phyloP scores from a whole-genome alignment of 2,329 filamentous ascomycete genomes.

The Lasiodiplodia sp. region DNA sequence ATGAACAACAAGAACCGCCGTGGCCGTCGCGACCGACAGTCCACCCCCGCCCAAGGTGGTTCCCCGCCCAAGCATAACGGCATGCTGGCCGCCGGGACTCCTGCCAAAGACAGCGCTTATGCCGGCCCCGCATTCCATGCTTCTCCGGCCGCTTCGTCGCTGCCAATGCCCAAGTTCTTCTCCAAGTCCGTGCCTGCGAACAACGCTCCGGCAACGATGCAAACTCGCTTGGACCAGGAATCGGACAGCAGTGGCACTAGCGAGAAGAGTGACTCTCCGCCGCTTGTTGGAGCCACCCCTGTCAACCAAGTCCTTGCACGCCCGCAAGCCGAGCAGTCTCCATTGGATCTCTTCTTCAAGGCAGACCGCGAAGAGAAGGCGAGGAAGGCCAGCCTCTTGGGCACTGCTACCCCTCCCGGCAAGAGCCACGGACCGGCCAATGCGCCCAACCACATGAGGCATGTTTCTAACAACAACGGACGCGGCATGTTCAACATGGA shows the following conservation, averaged over 20 bases:
- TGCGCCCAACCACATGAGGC: constrained; percentile 41
- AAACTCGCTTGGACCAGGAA: constrained; percentile 54
- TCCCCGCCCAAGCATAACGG: constrained; percentile 24
- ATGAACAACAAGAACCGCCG: constrained; percentile 20
- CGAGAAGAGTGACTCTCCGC: constrained; percentile 33
- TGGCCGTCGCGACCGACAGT: constrained; percentile 9
- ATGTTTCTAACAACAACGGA: constrained; percentile 55
- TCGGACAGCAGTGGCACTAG: constrained; percentile 43
- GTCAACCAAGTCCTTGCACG: constrained; percentile 47
- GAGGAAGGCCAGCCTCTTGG: constrained; percentile 56
- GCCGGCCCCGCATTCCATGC: constrained; percentile 95
- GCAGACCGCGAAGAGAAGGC: constrained; percentile 82
- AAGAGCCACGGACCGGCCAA: constrained; percentile 37
- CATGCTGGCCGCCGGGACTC: constrained; percentile 37
- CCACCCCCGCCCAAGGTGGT: constrained; percentile 4
- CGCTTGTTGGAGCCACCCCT: constrained; percentile 49
- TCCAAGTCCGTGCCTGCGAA: constrained; percentile 77
- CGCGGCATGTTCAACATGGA: constrained; percentile 72
- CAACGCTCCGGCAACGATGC: constrained; percentile 53
- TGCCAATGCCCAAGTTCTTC: constrained; percentile 90
- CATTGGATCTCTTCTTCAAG: constrained; percentile 88
- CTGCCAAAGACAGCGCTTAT: constrained; percentile 67
- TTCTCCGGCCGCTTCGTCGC: constrained; percentile 86
- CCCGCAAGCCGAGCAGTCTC: constrained; percentile 68
- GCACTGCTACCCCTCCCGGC: constrained; percentile 36